Evolutionary conservation across 78 protist genomes (phyloP).

Genomic region (Speleostelium caveatum): DNA sequence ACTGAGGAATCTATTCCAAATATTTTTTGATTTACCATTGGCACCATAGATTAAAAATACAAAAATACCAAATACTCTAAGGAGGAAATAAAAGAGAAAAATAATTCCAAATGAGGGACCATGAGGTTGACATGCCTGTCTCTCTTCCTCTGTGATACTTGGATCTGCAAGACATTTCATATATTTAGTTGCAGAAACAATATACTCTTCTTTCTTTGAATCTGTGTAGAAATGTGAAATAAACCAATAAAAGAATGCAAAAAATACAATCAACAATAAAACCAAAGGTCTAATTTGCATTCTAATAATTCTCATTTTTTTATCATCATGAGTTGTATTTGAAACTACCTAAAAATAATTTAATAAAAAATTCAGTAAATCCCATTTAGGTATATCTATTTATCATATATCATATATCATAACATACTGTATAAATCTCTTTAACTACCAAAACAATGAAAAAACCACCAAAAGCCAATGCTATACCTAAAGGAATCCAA

Average conservation of each 20-base stretch:
- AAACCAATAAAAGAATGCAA: neutral
- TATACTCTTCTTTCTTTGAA: neutral
- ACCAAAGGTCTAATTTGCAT: slow-evolving; percentile 5
- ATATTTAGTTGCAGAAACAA: neutral
- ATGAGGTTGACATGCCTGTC: neutral
- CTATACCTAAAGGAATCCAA: neutral
- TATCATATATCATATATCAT: neutral
- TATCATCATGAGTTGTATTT: slow-evolving; percentile 17
- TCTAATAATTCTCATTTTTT: slow-evolving; percentile 4
- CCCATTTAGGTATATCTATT: neutral
- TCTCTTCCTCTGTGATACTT: neutral
- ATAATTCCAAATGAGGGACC: neutral
- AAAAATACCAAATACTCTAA: slow-evolving; percentile 18
- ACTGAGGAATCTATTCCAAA: neutral
- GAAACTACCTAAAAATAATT: neutral
- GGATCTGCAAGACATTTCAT: neutral
- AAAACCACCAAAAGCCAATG: neutral
- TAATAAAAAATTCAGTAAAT: neutral
- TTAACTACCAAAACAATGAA: slow-evolving; percentile 1
- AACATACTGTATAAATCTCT: slow-evolving; percentile 15
- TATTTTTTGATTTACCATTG: neutral
- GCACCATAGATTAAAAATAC: slow-evolving; percentile 11
- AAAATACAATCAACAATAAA: neutral
- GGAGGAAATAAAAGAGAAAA: neutral
- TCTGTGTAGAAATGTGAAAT: slow-evolving; percentile 1